Evolutionary conservation across 2,329 filamentous ascomycete genomes (phyloP), one percentile per base, ranked within the genome.

Genomic region (Fusarium fracticaudum): DNA sequence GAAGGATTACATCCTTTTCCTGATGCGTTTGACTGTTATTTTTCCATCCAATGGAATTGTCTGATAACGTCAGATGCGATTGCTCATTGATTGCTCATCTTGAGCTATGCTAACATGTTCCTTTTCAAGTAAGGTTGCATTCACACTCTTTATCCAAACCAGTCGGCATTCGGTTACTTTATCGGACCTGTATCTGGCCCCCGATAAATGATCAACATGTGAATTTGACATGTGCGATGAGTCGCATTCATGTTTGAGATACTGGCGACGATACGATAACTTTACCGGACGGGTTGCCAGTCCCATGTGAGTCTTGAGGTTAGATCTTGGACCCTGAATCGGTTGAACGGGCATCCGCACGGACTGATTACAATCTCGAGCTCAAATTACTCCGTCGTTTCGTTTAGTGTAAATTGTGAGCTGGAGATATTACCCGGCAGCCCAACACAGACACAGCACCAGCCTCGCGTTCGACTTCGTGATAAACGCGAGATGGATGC

Each of bases 81-180:
- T 66, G 60, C 53, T 69, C 65, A 60, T 57, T 53, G 64, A 41
- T 67, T 67, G 64, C 44, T 64, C 66, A 66, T 70, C 60, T 60
- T 58, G 64, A 58, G 41, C 67, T 43, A 60, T 53, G 43, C 24
- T 58, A 55, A 57, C 41, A 57, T 53, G 50, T 71, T 48, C 58
- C 58, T 61, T 29, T 71, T 54, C 33, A 55, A 38, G 71, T 57
- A 69, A 69, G 43, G 47, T 40, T 60, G 24, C 31, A 44, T 40
- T 38, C 31, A 53, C 33, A 35, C 31, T 59, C 31, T 60, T 67
- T 59, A 67, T 50, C 58, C 71, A 73, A 47, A 54, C 64, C 68
- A 69, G 64, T 75, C 72, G 72, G 72, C 72, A 58, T 66, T 74
- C 72, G 72, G 60, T 44, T 64, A 54, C 40, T 54, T 61, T 60